Evolutionary conservation across 163 green algal species (phyloP).

Genomic region (Chlamydomonas reinhardtii): DNA sequence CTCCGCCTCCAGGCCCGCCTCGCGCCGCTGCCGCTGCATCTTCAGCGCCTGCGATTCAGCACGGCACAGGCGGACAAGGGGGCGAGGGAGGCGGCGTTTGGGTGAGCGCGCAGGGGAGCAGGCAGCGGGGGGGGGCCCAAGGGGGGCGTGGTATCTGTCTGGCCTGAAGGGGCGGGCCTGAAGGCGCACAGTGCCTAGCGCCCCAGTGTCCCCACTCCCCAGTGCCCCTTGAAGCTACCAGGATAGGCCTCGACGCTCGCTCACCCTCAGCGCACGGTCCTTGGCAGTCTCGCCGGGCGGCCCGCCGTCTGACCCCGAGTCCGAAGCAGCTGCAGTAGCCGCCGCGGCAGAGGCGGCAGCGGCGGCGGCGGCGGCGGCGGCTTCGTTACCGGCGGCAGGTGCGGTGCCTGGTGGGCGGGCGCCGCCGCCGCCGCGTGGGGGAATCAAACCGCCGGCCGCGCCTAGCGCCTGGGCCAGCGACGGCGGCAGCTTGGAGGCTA

Average conservation of each 20-base stretch:
- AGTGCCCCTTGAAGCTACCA: not conserved
- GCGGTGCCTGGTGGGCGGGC: not conserved
- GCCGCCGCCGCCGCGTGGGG: not conserved
- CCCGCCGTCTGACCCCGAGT: not conserved
- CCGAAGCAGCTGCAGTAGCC: not conserved
- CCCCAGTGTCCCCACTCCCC: too few species aligned
- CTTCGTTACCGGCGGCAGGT: not conserved
- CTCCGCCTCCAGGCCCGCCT: not conserved
- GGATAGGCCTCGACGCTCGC: too few species aligned
- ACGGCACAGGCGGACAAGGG: too few species aligned
- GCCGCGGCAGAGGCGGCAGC: not conserved
- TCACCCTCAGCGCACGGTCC: conserved; percentile 35
- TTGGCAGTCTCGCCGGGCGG: conserved; percentile 25
- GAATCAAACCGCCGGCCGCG: not conserved
- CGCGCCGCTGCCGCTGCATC: conserved; percentile 15
- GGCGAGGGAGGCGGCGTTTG: too few species aligned
- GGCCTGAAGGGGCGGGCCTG: too few species aligned
- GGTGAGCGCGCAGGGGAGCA: too few species aligned
- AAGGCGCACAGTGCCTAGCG: too few species aligned
- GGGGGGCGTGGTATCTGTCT: too few species aligned
- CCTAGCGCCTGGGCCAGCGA: conserved; percentile 14
- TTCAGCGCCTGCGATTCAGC: conserved; percentile 27
- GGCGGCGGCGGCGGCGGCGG: not conserved
- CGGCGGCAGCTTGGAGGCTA: conserved; percentile 40
- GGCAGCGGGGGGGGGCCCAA: too few species aligned